These are phyloP conservation scores for Gossypium stocksii DNA, from an alignment of 345 rosid species.

Conservation along the genomic window DNA sequence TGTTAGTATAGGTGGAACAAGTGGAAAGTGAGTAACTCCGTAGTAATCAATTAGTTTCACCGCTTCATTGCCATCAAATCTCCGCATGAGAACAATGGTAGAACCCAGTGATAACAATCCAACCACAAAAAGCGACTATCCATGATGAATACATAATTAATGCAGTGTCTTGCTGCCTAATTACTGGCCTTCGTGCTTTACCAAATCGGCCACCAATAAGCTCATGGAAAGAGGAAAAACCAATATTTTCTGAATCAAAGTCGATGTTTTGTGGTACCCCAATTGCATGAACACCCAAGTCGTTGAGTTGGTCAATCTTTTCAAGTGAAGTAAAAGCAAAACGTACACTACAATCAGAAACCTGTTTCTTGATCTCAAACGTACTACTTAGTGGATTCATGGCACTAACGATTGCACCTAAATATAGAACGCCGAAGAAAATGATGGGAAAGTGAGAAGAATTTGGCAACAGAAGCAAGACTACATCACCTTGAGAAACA, in stretches of 20 bases:
- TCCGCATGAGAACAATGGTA: constrained; percentile 65
- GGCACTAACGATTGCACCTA: constrained; percentile 65
- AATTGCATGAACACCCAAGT: constrained; percentile 33
- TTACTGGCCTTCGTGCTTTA: constrained; percentile 27
- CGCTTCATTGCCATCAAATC: constrained; percentile 45
- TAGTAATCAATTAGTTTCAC: constrained; percentile 43
- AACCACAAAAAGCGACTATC: constrained; percentile 54
- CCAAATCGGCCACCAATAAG: constrained; percentile 29
- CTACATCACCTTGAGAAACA: constrained; percentile 57
- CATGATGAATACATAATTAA: constrained; percentile 76
- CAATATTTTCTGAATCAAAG: constrained; percentile 19
- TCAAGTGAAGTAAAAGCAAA: constrained; percentile 45
- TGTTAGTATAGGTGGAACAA: constrained; percentile 69
- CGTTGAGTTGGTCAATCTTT: constrained; percentile 30
- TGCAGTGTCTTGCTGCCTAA: constrained; percentile 70
- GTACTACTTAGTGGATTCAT: constrained; percentile 55
- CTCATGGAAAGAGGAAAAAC: constrained; percentile 32
- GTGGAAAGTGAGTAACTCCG: constrained; percentile 65
- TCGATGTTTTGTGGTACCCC: constrained; percentile 46
- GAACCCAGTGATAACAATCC: constrained; percentile 68
- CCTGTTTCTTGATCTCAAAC: constrained; percentile 46
- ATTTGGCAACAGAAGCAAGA: constrained; percentile 64
- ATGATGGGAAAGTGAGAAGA: constrained; percentile 57
- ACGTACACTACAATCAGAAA: constrained; percentile 35
- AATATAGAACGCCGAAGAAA: constrained; percentile 50